Evolutionary conservation across 345 rosid genomes (phyloP).

Genomic region (Citrus unshiu): DNA sequence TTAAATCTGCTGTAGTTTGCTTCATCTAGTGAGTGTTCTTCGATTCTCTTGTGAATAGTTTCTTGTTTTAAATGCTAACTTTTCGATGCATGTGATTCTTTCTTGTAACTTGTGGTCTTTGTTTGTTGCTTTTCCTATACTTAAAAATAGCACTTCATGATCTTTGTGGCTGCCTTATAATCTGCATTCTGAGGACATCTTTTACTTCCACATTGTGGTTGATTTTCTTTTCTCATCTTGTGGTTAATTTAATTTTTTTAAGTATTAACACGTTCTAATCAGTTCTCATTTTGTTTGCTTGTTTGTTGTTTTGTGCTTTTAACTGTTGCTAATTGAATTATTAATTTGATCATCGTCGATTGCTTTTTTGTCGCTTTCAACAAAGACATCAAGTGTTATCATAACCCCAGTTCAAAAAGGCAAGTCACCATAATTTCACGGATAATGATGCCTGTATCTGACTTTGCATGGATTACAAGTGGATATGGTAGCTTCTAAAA

Average conservation of each 20-base stretch:
- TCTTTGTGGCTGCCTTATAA: slow-evolving; percentile 9
- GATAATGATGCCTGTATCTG: background rate
- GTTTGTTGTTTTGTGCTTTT: background rate
- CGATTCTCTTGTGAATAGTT: slow-evolving; percentile 22
- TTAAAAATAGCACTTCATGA: background rate
- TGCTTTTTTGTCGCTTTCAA: background rate
- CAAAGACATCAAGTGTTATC: background rate
- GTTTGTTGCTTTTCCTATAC: slow-evolving; percentile 21
- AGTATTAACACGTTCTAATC: background rate
- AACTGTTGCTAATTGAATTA: background rate
- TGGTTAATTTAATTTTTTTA: background rate
- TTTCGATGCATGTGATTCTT: slow-evolving; percentile 25
- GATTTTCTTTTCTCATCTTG: background rate
- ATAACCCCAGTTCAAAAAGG: background rate
- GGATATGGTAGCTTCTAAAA: background rate
- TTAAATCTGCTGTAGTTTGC: slow-evolving; percentile 28
- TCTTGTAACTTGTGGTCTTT: slow-evolving; percentile 20
- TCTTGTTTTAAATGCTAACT: slow-evolving; percentile 13
- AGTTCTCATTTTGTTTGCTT: background rate
- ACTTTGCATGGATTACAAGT: background rate
- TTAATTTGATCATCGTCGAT: background rate
- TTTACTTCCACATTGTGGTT: background rate
- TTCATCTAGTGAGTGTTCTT: slow-evolving; percentile 25
- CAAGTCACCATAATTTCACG: background rate
- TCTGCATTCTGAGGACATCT: slow-evolving; percentile 10